Percentiles rank a stretch among this genome's conserved stretches.
phyloP scores from a whole-genome alignment of 352 stramenopile genomes.

The Phytopythium boreale region DNA sequence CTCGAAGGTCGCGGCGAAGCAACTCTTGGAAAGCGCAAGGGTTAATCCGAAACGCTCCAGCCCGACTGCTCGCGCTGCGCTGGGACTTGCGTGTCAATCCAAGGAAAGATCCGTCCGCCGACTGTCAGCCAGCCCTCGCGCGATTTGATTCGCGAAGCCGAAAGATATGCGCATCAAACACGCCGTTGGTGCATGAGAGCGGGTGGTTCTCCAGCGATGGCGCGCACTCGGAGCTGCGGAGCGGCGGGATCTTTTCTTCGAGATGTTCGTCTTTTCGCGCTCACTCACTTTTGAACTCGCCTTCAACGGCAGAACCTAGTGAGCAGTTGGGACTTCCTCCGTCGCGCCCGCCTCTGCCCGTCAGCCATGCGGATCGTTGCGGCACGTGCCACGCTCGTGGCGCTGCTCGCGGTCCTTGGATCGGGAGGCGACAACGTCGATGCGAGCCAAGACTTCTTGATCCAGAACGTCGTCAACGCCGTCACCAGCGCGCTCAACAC shows the following conservation, averaged over 20 bases:
- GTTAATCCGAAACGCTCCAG: constrained; percentile 6
- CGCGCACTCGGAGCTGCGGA: neutral
- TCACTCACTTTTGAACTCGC: neutral
- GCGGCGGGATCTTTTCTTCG: no score
- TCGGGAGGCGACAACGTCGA: neutral
- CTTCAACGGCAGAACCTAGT: neutral
- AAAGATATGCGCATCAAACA: constrained; percentile 3
- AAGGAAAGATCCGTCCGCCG: neutral
- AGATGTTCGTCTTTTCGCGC: no score
- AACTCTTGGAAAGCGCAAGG: neutral
- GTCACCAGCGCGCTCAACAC: neutral
- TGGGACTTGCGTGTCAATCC: neutral
- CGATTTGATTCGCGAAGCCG: neutral
- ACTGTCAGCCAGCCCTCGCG: neutral
- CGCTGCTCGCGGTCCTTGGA: neutral
- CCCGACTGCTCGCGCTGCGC: no score
- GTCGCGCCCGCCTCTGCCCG: neutral
- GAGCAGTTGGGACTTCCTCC: neutral
- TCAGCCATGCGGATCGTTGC: neutral
- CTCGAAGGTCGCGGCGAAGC: neutral
- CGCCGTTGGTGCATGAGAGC: no score
- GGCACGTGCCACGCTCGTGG: neutral
- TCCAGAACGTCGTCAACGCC: neutral
- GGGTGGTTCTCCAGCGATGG: no score
- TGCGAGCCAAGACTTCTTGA: constrained; percentile 1